A percentile compares a stretch with the other conserved stretches of the same genome.
phyloP scores from a whole-genome alignment of 331 rosid species.

The Dryas integrifolia region DNA sequence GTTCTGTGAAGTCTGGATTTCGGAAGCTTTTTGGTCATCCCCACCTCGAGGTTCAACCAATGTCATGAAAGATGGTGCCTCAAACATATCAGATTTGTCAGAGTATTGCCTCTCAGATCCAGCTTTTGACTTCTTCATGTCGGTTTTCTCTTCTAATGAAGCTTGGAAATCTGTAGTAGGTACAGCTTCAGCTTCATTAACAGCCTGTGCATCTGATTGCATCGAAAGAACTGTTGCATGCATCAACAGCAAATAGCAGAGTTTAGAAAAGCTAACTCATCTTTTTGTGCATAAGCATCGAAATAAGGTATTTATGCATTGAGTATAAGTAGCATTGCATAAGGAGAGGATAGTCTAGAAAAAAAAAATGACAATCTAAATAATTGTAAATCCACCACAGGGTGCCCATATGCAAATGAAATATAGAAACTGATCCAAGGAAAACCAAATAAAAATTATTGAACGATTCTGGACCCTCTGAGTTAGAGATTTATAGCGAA shows the following conservation, averaged over 20 bases:
- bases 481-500: neutral
- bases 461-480: slow-evolving; percentile 2
- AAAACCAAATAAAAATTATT: neutral
- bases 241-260: slow-evolving; percentile 11
- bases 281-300: neutral
- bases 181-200: slow-evolving; percentile 42
- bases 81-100: slow-evolving; percentile 56
- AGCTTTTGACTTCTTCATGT: slow-evolving; percentile 30
- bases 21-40: slow-evolving; percentile 36
- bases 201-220: slow-evolving; percentile 60
- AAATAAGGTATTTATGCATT: neutral
- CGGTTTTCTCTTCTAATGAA: slow-evolving; percentile 31
- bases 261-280: neutral
- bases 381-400: neutral
- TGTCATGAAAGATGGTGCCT: slow-evolving; percentile 82
- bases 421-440: neutral
- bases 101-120: slow-evolving; percentile 37
- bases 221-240: slow-evolving; percentile 63
- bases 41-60: slow-evolving; percentile 52
- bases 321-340: neutral
- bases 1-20: slow-evolving; percentile 40
- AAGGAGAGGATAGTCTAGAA: neutral
- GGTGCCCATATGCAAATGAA: neutral
- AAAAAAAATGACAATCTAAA: neutral
- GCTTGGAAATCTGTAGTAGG: slow-evolving; percentile 25